A percentile compares a stretch with the other conserved stretches of the same genome.
These are phyloP conservation scores for Acrodontium crateriforme DNA, from an alignment of 2,329 filamentous ascomycete genomes.

Conservation along the genomic window DNA sequence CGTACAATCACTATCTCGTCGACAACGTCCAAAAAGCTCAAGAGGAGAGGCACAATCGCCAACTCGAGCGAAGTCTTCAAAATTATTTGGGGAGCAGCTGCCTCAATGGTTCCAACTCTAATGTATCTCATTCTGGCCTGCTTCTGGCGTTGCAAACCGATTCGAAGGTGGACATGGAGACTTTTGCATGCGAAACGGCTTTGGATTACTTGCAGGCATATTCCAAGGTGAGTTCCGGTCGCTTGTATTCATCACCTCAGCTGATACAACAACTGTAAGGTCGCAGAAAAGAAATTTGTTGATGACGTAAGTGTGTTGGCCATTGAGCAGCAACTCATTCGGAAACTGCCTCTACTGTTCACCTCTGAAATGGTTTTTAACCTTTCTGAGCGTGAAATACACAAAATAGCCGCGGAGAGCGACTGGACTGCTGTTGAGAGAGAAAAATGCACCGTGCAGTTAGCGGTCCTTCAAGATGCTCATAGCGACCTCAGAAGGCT, in stretches of 20 bases:
- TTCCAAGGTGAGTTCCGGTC: conserved; percentile 22
- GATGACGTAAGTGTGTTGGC: conserved; percentile 28
- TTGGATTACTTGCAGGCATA: conserved; percentile 23
- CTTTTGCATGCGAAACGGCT: conserved; percentile 22
- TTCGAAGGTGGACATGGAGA: conserved; percentile 20
- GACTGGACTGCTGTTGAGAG: no score
- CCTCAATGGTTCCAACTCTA: no score
- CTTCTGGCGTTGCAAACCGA: no score
- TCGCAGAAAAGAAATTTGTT: conserved; percentile 27
- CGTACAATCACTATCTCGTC: conserved; percentile 23
- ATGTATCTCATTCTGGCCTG: no score
- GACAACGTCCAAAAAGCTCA: conserved; percentile 19
- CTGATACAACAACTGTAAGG: no score
- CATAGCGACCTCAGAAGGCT: no score
- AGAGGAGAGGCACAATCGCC: no score
- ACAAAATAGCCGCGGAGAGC: background rate
- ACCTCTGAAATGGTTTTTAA: background rate
- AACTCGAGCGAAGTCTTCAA: no score
- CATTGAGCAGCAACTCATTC: conserved; percentile 17
- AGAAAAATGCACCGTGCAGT: no score
- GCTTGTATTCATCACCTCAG: no score
- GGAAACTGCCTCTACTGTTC: background rate
- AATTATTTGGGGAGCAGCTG: no score
- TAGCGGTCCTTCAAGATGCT: no score
- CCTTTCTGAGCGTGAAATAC: background rate